A percentile compares a stretch with the other conserved stretches of the same genome.
Conservation (phyloP, 371 early-diverging fungal genomes). For the Mucor lusitanicus region DNA sequence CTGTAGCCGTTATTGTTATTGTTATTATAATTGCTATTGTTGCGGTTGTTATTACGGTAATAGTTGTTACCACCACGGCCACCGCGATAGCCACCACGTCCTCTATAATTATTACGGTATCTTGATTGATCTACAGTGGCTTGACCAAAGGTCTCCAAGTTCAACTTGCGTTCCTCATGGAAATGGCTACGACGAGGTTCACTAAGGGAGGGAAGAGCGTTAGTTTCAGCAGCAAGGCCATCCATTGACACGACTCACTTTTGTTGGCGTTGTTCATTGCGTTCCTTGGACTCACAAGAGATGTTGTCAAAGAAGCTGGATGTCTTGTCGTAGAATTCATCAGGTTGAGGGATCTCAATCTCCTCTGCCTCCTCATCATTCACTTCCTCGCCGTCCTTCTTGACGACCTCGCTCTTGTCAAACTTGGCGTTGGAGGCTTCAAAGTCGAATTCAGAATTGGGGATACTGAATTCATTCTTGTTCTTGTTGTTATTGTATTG, state of each 20-base stretch:
- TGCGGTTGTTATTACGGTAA: slow-evolving; percentile 39
- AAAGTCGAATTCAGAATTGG: slow-evolving; percentile 93
- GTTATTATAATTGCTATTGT: slow-evolving; percentile 29
- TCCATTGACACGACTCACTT: slow-evolving; percentile 6
- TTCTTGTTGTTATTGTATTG: slow-evolving; percentile 28
- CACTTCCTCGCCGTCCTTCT: slow-evolving; percentile 41
- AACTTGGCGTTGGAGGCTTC: slow-evolving; percentile 92
- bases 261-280: slow-evolving; percentile 43
- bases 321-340: slow-evolving; percentile 66
- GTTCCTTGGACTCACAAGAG: slow-evolving; percentile 94
- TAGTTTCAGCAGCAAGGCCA: not conserved
- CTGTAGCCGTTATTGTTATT: slow-evolving; percentile 18
- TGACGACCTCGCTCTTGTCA: slow-evolving; percentile 77
- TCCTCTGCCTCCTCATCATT: slow-evolving; percentile 41
- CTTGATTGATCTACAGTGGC: slow-evolving; percentile 68
- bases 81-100: slow-evolving; percentile 58
- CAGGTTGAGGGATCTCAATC: slow-evolving; percentile 52
- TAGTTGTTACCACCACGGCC: slow-evolving; percentile 26
- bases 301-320: slow-evolving; percentile 97
- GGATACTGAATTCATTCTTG: slow-evolving; percentile 61
- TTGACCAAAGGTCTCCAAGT: slow-evolving; percentile 96
- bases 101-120: slow-evolving; percentile 59
- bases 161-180: slow-evolving; percentile 86
- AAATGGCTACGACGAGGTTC: slow-evolving; percentile 75
- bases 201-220: slow-evolving; percentile 3